These are phyloP conservation scores for Populus hybrid DNA, from an alignment of 441 rosid genomes.

Conservation along the genomic window DNA sequence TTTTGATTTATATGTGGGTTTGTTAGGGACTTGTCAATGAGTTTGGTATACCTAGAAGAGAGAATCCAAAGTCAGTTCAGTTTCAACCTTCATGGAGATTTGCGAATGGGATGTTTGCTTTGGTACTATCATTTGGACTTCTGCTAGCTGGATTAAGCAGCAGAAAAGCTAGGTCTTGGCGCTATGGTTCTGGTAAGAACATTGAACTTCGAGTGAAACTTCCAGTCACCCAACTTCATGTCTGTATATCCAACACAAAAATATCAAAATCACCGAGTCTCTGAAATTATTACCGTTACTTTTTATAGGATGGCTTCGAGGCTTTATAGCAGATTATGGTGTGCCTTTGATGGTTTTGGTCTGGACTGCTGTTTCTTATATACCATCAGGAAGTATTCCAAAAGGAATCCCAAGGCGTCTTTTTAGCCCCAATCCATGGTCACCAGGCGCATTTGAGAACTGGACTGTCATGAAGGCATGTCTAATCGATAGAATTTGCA, in stretches of 20 bases:
- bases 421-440: conserved; percentile 80
- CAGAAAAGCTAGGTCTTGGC: conserved; percentile 84
- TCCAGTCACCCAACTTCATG: neutral
- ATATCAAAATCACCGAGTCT: neutral
- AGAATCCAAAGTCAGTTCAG: conserved; percentile 46
- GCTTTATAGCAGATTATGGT: conserved; percentile 39
- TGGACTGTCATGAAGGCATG: conserved; percentile 77
- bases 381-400: conserved; percentile 52
- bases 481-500: neutral
- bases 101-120: conserved; percentile 78
- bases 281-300: neutral
- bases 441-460: conserved; percentile 62
- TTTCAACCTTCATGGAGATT: conserved; percentile 62
- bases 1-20: conserved; percentile 19
- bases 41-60: conserved; percentile 53
- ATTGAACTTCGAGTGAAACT: neutral
- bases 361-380: conserved; percentile 72
- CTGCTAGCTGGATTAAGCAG: conserved; percentile 63
- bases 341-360: conserved; percentile 53
- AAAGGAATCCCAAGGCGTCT: conserved; percentile 74
- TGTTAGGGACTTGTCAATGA: conserved; percentile 67
- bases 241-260: neutral
- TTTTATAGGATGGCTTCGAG: conserved; percentile 55
- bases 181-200: conserved; percentile 62
- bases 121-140: conserved; percentile 75